Conservation (phyloP, 352 stramenopile genomes). For the Phytophthora sansomeana region DNA sequence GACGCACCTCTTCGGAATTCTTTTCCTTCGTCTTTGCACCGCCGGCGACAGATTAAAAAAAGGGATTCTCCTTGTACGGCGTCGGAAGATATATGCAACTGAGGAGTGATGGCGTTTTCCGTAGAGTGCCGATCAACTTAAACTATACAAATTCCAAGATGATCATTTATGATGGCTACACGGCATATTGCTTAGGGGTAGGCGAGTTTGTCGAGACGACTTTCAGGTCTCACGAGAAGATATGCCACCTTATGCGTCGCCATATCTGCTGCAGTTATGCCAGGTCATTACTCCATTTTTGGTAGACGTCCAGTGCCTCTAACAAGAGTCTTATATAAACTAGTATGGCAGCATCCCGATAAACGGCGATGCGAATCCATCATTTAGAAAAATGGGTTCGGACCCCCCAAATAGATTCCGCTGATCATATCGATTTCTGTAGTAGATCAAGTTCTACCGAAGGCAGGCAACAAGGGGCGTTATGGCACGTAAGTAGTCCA, state of each 20-base stretch:
- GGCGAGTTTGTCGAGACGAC: not conserved
- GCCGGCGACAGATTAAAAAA: conserved; percentile 7
- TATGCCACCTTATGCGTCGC: not conserved
- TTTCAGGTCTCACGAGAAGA: not conserved
- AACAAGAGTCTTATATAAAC: no score
- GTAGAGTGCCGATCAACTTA: no score
- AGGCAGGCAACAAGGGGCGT: no score
- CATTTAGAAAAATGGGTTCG: no score
- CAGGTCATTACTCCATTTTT: not conserved
- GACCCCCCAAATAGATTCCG: no score
- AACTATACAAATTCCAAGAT: conserved; percentile 2
- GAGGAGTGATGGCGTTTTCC: not conserved
- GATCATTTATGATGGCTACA: conserved; percentile 1
- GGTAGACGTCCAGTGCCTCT: conserved; percentile 3
- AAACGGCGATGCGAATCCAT: no score
- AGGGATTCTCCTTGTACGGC: not conserved
- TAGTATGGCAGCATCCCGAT: no score
- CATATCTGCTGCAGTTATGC: conserved; percentile 6
- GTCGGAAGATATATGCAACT: not conserved
- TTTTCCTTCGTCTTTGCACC: no score
- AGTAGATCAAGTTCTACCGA: no score
- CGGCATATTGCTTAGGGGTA: not conserved
- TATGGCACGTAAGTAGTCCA: no score
- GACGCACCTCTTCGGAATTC: not conserved
- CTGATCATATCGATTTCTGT: no score